phyloP scores from a whole-genome alignment of 768 basidiomycete genomes.

The Kondoa malvinella region DNA sequence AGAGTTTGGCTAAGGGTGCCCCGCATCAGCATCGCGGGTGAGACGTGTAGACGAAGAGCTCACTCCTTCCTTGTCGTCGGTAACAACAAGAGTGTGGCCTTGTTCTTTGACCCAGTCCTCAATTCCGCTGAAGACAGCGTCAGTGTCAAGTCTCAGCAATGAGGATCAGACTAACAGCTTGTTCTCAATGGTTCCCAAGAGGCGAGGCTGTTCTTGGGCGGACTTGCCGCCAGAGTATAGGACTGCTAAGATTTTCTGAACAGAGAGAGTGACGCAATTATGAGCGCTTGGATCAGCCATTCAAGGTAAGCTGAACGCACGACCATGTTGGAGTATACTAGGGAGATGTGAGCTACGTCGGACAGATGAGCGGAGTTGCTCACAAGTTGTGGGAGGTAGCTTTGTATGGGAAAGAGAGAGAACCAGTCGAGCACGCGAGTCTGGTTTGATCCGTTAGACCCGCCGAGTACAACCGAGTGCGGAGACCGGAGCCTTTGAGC shows the following conservation, averaged over 20 bases:
- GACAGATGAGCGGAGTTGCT: background rate
- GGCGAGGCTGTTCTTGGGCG: constrained; percentile 21
- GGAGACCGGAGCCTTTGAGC: too few species aligned
- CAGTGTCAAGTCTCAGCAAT: background rate
- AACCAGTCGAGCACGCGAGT: too few species aligned
- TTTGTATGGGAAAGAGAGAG: background rate
- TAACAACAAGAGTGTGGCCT: constrained; percentile 34
- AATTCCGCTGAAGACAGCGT: background rate
- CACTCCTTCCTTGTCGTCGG: constrained; percentile 32
- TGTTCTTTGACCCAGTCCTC: constrained; percentile 30
- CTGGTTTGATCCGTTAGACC: too few species aligned
- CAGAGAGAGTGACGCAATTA: too few species aligned
- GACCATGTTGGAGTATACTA: background rate
- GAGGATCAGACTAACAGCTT: constrained; percentile 19
- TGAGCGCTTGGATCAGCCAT: too few species aligned
- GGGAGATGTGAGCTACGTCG: background rate
- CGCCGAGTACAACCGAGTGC: too few species aligned
- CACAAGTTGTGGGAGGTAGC: background rate
- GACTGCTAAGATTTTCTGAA: constrained; percentile 9
- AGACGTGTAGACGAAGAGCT: background rate
- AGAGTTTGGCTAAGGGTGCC: constrained; percentile 18
- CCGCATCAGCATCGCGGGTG: background rate
- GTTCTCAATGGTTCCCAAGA: constrained; percentile 62
- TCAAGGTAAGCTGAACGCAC: background rate
- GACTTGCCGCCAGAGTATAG: constrained; percentile 25